A percentile compares a stretch with the other conserved stretches of the same genome.
Evolutionary conservation across 2,329 filamentous ascomycete species (phyloP).

Genomic region (Hymenoscyphus occultus): DNA sequence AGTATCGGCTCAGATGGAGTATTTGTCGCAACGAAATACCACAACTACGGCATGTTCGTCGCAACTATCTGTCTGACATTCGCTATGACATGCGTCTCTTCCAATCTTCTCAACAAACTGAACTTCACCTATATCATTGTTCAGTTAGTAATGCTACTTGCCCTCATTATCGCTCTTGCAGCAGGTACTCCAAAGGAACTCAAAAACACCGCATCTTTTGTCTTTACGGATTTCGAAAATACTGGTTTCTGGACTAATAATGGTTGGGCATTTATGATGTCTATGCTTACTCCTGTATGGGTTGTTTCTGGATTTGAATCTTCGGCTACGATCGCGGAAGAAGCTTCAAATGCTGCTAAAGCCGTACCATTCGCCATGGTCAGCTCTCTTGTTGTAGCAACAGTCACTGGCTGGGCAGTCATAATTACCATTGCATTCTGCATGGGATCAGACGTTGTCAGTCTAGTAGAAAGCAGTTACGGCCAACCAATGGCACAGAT

Average conservation of each 20-base stretch:
- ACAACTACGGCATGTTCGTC: constrained; percentile 35
- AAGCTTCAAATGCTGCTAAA: constrained; percentile 34
- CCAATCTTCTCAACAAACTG: constrained; percentile 30
- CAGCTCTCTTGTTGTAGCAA: constrained; percentile 30
- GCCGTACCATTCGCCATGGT: constrained; percentile 37
- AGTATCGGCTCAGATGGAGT: constrained; percentile 29
- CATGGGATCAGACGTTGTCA: constrained; percentile 47
- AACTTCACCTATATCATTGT: constrained; percentile 34
- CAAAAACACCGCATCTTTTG: constrained; percentile 32
- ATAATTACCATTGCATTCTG: constrained; percentile 56
- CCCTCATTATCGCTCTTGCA: constrained; percentile 32
- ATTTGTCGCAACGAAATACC: constrained; percentile 32
- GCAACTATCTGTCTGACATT: constrained; percentile 34
- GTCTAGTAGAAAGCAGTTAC: constrained; percentile 46
- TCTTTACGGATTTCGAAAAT: constrained; percentile 34
- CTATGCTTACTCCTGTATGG: constrained; percentile 35
- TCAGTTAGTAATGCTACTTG: constrained; percentile 34
- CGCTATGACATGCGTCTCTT: constrained; percentile 35
- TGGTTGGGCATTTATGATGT: constrained; percentile 36
- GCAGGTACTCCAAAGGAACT: constrained; percentile 31
- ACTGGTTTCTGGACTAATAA: constrained; percentile 34
- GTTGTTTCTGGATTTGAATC: constrained; percentile 37
- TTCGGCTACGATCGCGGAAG: constrained; percentile 35
- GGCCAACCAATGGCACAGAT: constrained; percentile 55
- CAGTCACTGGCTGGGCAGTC: constrained; percentile 51